These are phyloP conservation scores for Trifolium fragiferum DNA, from an alignment of 306 rosid genomes.

Conservation along the genomic window DNA sequence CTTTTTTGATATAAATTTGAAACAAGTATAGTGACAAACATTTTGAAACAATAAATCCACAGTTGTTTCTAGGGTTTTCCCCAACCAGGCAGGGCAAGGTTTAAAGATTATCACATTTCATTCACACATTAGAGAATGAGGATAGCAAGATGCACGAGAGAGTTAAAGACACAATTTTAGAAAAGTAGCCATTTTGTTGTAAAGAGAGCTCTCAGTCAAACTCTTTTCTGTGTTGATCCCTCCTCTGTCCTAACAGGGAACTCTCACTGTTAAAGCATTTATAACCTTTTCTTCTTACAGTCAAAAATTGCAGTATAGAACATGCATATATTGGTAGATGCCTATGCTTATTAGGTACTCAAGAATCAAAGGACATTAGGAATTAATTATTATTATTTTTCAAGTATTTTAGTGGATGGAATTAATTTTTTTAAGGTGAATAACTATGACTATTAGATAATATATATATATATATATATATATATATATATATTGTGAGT, in stretches of 20 bases:
- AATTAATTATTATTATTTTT: background rate
- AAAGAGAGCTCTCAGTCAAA: conserved; percentile 30
- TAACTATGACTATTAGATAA: too few relatives aligned
- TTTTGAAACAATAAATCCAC: background rate
- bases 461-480: too few relatives aligned
- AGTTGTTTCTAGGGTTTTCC: background rate
- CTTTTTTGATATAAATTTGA: too few relatives aligned
- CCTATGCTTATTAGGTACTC: background rate
- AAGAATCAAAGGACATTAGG: background rate
- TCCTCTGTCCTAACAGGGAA: conserved; percentile 32
- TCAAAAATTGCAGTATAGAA: conserved; percentile 33
- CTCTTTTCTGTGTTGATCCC: conserved; percentile 14
- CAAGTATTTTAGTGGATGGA: too few relatives aligned
- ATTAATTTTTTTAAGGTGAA: too few relatives aligned
- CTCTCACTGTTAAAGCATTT: conserved; percentile 40
- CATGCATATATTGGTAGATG: background rate
- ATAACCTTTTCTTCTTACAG: conserved; percentile 26
- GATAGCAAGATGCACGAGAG: background rate
- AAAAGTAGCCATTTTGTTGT: conserved; percentile 38
- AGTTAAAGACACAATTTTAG: conserved; percentile 2
- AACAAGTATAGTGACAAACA: background rate
- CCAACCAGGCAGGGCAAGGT: conserved; percentile 5
- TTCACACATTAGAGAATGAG: conserved; percentile 1
- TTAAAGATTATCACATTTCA: conserved; percentile 3
- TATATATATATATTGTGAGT: too few relatives aligned